Conservation (phyloP, 2,329 filamentous ascomycete species). For the Alternaria metachromatica region DNA sequence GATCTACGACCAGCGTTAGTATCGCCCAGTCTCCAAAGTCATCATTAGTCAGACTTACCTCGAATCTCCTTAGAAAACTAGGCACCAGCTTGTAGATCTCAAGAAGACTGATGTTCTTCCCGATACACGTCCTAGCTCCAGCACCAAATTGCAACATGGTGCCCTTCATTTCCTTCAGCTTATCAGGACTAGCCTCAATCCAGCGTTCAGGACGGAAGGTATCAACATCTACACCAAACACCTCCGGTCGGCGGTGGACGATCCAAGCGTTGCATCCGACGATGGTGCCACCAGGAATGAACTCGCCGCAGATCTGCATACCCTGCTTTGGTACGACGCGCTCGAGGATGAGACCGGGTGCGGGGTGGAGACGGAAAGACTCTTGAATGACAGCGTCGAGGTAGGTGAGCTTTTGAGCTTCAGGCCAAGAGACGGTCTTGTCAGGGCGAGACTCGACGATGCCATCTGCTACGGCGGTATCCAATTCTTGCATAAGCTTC, state of each 20-base stretch:
- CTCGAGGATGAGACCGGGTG: conserved; percentile 74
- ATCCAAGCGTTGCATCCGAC: conserved; percentile 80
- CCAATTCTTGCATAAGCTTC: conserved; percentile 67
- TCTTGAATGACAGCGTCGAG: conserved; percentile 81
- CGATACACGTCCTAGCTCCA: conserved; percentile 71
- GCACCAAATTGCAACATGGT: conserved; percentile 78
- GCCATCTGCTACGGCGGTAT: conserved; percentile 62
- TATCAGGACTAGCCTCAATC: conserved; percentile 60
- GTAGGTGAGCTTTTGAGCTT: conserved; percentile 74
- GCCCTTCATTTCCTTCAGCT: conserved; percentile 70
- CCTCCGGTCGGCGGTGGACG: conserved; percentile 69
- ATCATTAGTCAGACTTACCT: conserved; percentile 41
- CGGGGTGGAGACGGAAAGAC: conserved; percentile 77
- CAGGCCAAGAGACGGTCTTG: conserved; percentile 71
- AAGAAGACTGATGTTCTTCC: conserved; percentile 59
- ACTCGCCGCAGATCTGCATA: conserved; percentile 66
- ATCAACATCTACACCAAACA: conserved; percentile 74
- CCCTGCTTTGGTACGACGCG: conserved; percentile 72
- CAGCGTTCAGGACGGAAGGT: conserved; percentile 73
- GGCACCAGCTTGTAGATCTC: conserved; percentile 61
- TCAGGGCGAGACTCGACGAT: conserved; percentile 53
- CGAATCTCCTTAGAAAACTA: conserved; percentile 69
- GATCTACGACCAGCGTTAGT: conserved; percentile 23
- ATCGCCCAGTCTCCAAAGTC: neutral
- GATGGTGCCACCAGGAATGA: conserved; percentile 72